Evolutionary conservation across 495 filamentous ascomycete species (phyloP), one percentile per base, ranked within the genome.

Genomic region (Bryoglossum gracile): DNA sequence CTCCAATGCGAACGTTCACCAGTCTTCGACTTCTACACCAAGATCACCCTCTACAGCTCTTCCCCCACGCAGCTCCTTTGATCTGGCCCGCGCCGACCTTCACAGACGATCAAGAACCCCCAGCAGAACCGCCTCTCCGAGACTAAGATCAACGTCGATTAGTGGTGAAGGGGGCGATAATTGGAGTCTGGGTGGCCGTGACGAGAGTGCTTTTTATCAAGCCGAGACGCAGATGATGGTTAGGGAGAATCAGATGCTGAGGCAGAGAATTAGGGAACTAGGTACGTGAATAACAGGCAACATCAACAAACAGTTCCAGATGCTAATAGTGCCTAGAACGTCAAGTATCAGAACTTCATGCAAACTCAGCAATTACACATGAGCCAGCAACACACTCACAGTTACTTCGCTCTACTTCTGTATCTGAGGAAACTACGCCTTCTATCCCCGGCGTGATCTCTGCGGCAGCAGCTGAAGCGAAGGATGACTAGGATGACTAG

Each of bases 231-330:
- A 87, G 56, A 91, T 81, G 70, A 68, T 98, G 53, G 74, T 78
- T 16, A 73, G 92, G 35, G 92, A 98, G 70, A 98, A 98, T 59
- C 86, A 94, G 63, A 94, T 98, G 84, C 69, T 98, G 47, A 81
- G 82, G 44, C 75, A 82, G 59, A 77, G 92, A 41, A 88, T 95
- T 39, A 78, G 87, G 28, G 91, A 95, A 60, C 69, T 97, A 11
- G 86, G 83, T 81, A 68, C 59, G 70, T 68, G 58, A 24, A 46
- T 39, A 3, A 13, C 11, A 32, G 11, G 5, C 28, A 11, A 19
- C 8, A 45, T 2, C 24, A 3, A 43, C 43, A 19, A n/a, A n/a
- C n/a, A n/a, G n/a, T n/a, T n/a, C n/a, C n/a, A n/a, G n/a, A n/a
- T n/a, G n/a, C n/a, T n/a, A n/a, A n/a, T n/a, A n/a, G n/a, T n/a